Conservation (phyloP, 108 stramenopile species). For the Nitzschia inconspicua region DNA sequence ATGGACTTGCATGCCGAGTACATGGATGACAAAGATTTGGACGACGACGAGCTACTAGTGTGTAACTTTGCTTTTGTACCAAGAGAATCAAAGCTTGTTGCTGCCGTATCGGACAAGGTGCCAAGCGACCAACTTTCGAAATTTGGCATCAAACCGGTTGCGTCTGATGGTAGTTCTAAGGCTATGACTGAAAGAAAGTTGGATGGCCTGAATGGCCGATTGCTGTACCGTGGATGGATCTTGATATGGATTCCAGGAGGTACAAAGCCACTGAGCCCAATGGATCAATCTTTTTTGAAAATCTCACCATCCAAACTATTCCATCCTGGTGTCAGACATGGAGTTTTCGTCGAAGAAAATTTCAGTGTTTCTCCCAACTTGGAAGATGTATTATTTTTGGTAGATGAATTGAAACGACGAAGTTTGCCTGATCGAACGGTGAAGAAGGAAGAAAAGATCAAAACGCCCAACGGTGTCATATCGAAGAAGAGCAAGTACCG, state of each 20-base stretch:
- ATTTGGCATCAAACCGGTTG: slow-evolving; percentile 37
- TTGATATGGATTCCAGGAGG: slow-evolving; percentile 58
- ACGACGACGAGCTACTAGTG: slow-evolving; percentile 38
- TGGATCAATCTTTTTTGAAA: slow-evolving; percentile 54
- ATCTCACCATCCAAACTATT: slow-evolving; percentile 69
- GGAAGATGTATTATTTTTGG: slow-evolving; percentile 67
- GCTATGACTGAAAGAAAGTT: slow-evolving; percentile 23
- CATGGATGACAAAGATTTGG: slow-evolving; percentile 42
- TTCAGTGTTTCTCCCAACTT: slow-evolving; percentile 50
- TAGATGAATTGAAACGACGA: slow-evolving; percentile 45
- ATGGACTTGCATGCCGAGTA: slow-evolving; percentile 46
- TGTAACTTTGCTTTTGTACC: slow-evolving; percentile 80
- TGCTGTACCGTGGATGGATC: slow-evolving; percentile 66
- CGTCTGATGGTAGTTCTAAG: slow-evolving; percentile 7
- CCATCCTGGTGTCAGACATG: slow-evolving; percentile 44
- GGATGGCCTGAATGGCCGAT: slow-evolving; percentile 53
- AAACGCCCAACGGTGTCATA: slow-evolving; percentile 3
- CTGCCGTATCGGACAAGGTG: slow-evolving; percentile 44
- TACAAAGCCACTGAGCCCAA: slow-evolving; percentile 32
- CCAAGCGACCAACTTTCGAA: slow-evolving; percentile 39
- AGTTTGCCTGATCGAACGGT: slow-evolving; percentile 30
- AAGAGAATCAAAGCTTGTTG: slow-evolving; percentile 51
- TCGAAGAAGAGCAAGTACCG: slow-evolving; percentile 44
- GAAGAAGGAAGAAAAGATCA: slow-evolving; percentile 29
- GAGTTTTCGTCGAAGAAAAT: slow-evolving; percentile 64